phyloP scores from a whole-genome alignment of 495 filamentous ascomycete genomes.

The Xeromyces bisporus region DNA sequence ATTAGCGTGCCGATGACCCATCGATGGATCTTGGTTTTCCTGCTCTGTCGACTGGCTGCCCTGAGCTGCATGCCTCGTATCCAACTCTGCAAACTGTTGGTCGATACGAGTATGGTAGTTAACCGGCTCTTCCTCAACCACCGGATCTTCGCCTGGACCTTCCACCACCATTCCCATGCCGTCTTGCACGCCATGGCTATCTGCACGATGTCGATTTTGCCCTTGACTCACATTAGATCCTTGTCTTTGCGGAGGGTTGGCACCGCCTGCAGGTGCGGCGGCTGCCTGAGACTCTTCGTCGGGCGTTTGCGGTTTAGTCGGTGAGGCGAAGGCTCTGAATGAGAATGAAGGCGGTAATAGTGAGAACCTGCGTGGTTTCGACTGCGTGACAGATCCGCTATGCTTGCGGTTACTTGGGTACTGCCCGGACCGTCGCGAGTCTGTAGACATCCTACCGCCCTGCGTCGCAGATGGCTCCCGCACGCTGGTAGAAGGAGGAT shows the following conservation, averaged over 20 bases:
- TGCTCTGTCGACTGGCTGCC: conserved; percentile 18
- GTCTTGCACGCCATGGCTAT: conserved; percentile 22
- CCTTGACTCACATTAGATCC: conserved; percentile 19
- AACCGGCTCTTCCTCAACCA: conserved; percentile 13
- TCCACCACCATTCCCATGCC: conserved; percentile 16
- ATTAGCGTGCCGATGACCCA: conserved; percentile 15
- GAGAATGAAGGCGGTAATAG: conserved; percentile 66
- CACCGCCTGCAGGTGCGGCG: conserved; percentile 11
- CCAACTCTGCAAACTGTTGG: conserved; percentile 28
- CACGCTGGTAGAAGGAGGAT: conserved; percentile 72
- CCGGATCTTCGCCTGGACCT: conserved; percentile 17
- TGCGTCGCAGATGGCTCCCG: conserved; percentile 38
- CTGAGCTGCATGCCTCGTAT: conserved; percentile 19
- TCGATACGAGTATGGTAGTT: conserved; percentile 30
- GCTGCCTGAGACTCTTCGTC: conserved; percentile 20
- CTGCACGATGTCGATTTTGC: conserved; percentile 13
- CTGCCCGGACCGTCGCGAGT: conserved; percentile 64
- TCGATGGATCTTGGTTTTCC: conserved; percentile 15
- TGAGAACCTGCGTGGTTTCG: conserved; percentile 57
- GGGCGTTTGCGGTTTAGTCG: conserved; percentile 24
- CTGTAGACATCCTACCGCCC: conserved; percentile 54
- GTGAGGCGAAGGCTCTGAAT: conserved; percentile 32
- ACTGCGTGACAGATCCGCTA: conserved; percentile 49
- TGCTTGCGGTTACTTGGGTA: conserved; percentile 65
- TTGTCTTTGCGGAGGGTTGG: conserved; percentile 10